Base-by-base conservation (phyloP, 495 filamentous ascomycete genomes). In the Coniosporium apollinis region DNA sequence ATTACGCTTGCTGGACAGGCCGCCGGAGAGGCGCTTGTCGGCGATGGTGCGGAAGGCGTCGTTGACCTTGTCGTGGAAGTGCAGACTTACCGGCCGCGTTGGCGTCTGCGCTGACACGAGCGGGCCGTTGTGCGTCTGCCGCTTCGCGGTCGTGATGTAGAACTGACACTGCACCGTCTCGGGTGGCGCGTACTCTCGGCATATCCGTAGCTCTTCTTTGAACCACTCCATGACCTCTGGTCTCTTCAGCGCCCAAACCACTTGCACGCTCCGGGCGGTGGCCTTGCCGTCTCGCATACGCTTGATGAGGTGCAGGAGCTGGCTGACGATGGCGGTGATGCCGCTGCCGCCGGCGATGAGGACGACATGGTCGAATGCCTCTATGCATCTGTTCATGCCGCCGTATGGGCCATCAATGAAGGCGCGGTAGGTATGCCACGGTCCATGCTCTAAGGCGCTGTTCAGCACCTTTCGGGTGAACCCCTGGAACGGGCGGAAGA, bases 141-240 rank as follows among this genome's bases (percentile, higher is more conserved):
- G 69, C 48, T 74, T 79, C 19, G 73, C 66, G 13, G 68, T 65
- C 0, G 87, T 96, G 35, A 94, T 78, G 59, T 79, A 96, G 63
- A 94, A 94, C 54, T 92, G 83, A 61, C 84, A 94, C 19, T 78
- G 76, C 5, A 96, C 79, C 18, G 75, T 72, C 55, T 85, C 79
- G 30, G 81, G 70, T 18, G 84, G 81, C 34, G 87, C 80, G 44
- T 69, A 73, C 50, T 94, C 78, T 41, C 82, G 66, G 59, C 86
- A 89, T 46, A 94, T 84, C 31, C 82, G 67, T 28, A 94, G 65
- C 52, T 94, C 89, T 59, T 94, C 87, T 51, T 81, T 80, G 67
- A 96, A 96, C 87, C 87, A 96, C 52, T 92, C 84, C 70, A 96
- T 85, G 5, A 82, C 82, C 57, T 94, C 87, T 22, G 82, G 70